phyloP scores from a whole-genome alignment of 2,329 filamentous ascomycete genomes.

The Epichloe gansuensis region DNA sequence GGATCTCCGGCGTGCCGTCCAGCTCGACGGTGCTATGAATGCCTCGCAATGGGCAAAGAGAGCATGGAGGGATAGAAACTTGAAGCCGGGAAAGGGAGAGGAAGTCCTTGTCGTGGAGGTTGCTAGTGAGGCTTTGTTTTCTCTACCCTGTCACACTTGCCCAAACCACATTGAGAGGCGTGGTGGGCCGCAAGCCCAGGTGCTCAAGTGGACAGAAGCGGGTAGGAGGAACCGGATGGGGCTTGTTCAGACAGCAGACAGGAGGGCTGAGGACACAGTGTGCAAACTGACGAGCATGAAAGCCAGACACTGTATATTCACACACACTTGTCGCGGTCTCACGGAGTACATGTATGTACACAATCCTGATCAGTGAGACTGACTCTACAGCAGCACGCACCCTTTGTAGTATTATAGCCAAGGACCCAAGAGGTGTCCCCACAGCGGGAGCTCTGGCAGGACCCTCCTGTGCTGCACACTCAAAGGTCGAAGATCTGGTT shows the following conservation, averaged over 20 bases:
- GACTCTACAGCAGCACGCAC: too few species aligned
- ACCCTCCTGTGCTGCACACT: neutral
- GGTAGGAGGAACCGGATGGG: constrained; percentile 1
- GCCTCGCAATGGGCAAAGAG: constrained; percentile 27
- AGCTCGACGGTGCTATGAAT: constrained; percentile 25
- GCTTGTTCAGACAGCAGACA: neutral
- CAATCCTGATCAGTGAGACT: too few species aligned
- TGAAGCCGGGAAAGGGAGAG: constrained; percentile 12
- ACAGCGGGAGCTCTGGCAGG: neutral
- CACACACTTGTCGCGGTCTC: neutral
- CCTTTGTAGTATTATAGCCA: too few species aligned
- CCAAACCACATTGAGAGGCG: constrained; percentile 16
- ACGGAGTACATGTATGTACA: neutral
- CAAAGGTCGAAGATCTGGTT: neutral
- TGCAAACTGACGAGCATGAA: neutral
- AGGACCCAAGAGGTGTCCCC: too few species aligned
- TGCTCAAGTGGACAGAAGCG: constrained; percentile 3
- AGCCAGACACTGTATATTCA: neutral
- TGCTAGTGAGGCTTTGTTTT: constrained; percentile 31
- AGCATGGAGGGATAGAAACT: constrained; percentile 17
- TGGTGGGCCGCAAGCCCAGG: constrained; percentile 11
- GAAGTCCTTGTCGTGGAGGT: constrained; percentile 17
- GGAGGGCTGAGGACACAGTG: constrained; percentile 3
- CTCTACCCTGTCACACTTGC: constrained; percentile 22
- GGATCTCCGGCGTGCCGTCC: constrained; percentile 19